Conservation (phyloP, 495 filamentous ascomycete species). For the Hyaloscypha variabilis region DNA sequence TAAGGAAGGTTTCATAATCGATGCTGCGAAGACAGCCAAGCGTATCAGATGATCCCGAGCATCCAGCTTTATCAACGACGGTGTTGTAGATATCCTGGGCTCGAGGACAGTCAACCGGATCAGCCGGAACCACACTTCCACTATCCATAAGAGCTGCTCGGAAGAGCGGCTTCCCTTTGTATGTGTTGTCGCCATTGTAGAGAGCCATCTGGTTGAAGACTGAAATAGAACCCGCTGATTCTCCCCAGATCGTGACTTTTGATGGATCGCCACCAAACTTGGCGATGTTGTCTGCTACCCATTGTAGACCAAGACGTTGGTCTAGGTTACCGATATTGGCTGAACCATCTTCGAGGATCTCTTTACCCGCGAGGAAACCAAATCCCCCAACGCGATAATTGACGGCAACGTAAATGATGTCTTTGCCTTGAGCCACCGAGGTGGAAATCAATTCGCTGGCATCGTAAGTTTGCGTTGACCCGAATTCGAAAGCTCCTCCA, state of each 20-base stretch:
- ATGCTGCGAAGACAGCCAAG: conserved; percentile 63
- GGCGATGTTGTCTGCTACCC: conserved; percentile 53
- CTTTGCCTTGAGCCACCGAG: conserved; percentile 57
- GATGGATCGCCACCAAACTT: conserved; percentile 39
- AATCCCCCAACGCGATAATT: conserved; percentile 64
- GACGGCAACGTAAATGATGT: conserved; percentile 61
- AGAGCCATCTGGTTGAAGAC: conserved; percentile 71
- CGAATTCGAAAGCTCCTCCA: conserved; percentile 65
- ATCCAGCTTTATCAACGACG: conserved; percentile 62
- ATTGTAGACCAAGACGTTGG: conserved; percentile 43
- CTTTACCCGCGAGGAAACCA: conserved; percentile 61
- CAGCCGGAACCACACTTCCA: conserved; percentile 63
- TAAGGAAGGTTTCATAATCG: conserved; percentile 61
- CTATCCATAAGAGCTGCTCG: conserved; percentile 65
- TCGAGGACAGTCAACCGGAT: conserved; percentile 63
- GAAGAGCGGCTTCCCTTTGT: conserved; percentile 72
- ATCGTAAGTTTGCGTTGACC: conserved; percentile 56
- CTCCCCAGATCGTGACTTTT: conserved; percentile 45
- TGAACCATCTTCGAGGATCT: conserved; percentile 66
- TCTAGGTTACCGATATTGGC: conserved; percentile 47
- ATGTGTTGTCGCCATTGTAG: conserved; percentile 67
- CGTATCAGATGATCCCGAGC: conserved; percentile 52
- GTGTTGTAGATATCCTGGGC: conserved; percentile 60
- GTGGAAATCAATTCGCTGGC: conserved; percentile 51
- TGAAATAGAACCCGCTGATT: conserved; percentile 52